Percentiles rank a stretch among this genome's conserved stretches.
Evolutionary conservation across 768 basidiomycete genomes (phyloP).

Genomic region (Pholiota conissans): DNA sequence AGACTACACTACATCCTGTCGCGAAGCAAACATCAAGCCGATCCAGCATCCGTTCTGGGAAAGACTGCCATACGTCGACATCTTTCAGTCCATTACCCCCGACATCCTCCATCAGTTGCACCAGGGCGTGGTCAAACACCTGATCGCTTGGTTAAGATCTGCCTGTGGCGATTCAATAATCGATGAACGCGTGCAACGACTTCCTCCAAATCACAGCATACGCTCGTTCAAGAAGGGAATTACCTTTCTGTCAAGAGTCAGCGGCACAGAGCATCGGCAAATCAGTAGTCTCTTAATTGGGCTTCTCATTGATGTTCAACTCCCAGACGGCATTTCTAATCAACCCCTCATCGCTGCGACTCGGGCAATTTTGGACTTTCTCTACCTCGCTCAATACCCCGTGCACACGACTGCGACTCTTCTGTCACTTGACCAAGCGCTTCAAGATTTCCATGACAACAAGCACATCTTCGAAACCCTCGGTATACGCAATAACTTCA

Average conservation of each 20-base stretch:
- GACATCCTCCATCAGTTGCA: constrained; percentile 50
- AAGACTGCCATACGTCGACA: constrained; percentile 37
- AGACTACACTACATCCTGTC: constrained; percentile 17
- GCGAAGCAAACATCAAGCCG: constrained; percentile 23
- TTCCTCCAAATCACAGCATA: too few species aligned
- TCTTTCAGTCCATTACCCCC: constrained; percentile 40
- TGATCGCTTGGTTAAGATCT: constrained; percentile 28
- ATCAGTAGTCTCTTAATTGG: constrained; percentile 17
- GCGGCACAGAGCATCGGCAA: constrained; percentile 36
- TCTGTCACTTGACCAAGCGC: constrained; percentile 13
- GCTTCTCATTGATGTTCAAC: background rate
- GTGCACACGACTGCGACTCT: constrained; percentile 32
- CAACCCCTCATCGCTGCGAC: background rate
- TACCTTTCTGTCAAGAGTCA: constrained; percentile 33
- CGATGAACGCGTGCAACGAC: constrained; percentile 31
- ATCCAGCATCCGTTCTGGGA: constrained; percentile 39
- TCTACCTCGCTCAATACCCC: constrained; percentile 28
- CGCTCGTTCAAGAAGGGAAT: constrained; percentile 42
- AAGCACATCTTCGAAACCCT: constrained; percentile 9
- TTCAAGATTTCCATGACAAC: constrained; percentile 12
- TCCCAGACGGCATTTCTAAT: background rate
- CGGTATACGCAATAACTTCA: constrained; percentile 27
- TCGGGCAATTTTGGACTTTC: constrained; percentile 32
- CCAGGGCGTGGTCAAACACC: constrained; percentile 33
- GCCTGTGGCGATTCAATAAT: constrained; percentile 26